These are phyloP conservation scores for Beta macrorhiza DNA, from an alignment of 179 eudicot genomes.

Conservation along the genomic window DNA sequence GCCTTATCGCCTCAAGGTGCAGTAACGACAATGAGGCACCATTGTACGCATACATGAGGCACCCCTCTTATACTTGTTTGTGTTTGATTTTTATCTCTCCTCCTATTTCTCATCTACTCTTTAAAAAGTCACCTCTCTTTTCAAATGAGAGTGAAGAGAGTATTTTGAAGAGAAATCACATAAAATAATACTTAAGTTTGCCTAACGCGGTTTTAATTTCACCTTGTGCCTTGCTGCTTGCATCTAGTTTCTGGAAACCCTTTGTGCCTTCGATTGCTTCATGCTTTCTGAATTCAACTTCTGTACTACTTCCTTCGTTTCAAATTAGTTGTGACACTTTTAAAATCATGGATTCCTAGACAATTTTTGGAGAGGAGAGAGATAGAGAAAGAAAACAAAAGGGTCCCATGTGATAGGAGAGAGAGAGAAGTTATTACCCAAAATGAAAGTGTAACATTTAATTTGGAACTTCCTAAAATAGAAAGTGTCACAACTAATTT, in stretches of 20 bases:
- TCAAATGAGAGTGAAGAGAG: not conserved
- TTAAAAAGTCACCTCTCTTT: no score
- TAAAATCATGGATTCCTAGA: no score
- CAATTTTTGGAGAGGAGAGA: no score
- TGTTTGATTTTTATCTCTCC: not conserved
- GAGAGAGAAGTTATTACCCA: no score
- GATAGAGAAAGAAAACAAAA: no score
- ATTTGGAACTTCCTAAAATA: no score
- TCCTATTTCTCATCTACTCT: not conserved
- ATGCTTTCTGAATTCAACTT: not conserved
- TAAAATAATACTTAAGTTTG: not conserved
- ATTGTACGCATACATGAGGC: not conserved
- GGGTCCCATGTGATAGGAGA: no score
- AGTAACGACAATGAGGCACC: not conserved
- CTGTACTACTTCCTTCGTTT: not conserved
- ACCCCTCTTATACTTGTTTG: not conserved
- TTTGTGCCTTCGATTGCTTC: not conserved
- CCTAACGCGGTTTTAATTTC: no score
- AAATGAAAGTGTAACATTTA: no score
- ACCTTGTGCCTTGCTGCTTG: constrained; percentile 3
- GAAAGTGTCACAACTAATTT: no score
- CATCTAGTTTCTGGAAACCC: not conserved
- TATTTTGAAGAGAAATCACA: not conserved
- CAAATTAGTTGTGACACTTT: no score
- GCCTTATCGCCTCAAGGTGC: not conserved